These are phyloP conservation scores for Annona squamosa DNA, from an alignment of 164 flowering plant species.

Conservation along the genomic window DNA sequence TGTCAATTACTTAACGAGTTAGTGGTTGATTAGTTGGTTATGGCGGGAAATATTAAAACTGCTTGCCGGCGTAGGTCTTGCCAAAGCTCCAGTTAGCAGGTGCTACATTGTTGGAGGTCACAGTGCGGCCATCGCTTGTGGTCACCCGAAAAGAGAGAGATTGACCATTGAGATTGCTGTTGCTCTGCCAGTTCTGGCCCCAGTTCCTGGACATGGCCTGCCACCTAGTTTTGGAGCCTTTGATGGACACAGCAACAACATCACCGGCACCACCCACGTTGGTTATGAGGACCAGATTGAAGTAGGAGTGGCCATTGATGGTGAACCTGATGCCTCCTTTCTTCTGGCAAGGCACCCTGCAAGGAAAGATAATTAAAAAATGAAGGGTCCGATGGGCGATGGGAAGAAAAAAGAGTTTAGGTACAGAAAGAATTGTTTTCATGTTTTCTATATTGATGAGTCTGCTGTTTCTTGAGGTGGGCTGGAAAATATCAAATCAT, in stretches of 20 bases:
- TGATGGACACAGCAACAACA: constrained; percentile 45
- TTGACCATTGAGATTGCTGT: constrained; percentile 58
- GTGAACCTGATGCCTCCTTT: constrained; percentile 69
- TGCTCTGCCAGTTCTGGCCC: constrained; percentile 82
- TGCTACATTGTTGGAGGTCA: constrained; percentile 54
- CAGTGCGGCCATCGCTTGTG: constrained; percentile 50
- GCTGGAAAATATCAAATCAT: too few species aligned
- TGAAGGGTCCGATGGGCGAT: background rate
- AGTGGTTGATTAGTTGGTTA: constrained; percentile 7
- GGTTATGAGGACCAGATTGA: constrained; percentile 63
- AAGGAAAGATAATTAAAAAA: background rate
- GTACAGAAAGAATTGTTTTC: too few species aligned
- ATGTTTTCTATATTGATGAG: too few species aligned
- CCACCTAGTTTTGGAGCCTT: constrained; percentile 63
- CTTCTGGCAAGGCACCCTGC: constrained; percentile 58
- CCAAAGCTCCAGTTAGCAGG: constrained; percentile 63
- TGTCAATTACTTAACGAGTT: constrained; percentile 4
- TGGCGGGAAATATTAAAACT: constrained; percentile 18
- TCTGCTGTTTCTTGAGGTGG: too few species aligned
- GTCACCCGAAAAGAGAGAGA: constrained; percentile 54
- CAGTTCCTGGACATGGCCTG: constrained; percentile 66
- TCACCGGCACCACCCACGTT: constrained; percentile 81
- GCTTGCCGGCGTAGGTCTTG: constrained; percentile 51
- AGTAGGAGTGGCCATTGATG: constrained; percentile 65
- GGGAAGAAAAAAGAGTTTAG: too few species aligned